Evolutionary conservation across 331 rosid genomes (phyloP), one percentile per base, ranked within the genome.

Genomic region (Malus hybrid): DNA sequence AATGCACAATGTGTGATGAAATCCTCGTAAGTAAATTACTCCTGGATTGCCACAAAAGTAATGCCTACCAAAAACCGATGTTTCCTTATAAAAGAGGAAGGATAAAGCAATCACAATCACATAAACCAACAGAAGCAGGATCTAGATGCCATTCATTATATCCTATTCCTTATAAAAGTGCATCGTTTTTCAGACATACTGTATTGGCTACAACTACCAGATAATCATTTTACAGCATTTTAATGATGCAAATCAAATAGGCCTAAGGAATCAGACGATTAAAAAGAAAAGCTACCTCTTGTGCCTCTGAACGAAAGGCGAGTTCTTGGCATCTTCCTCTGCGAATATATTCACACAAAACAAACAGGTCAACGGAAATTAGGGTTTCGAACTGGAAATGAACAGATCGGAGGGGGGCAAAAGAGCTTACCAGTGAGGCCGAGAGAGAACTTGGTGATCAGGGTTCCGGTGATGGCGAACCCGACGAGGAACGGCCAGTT

Each of bases 261-360:
- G 15, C 29, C 10, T 36, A 66, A 66, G 2, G 14, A n/a, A 81
- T 4, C 73, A 72, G 73, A 7, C 29, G 72, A 22, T 22, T 42
- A 39, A 24, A 46, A 46, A 36, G 24, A 55, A 62, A 62, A 18
- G 20, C 48, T 59, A 92, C 99, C 82, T 88, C 76, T 82, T 90
- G 82, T 90, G 97, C 82, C 76, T 80, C 88, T 94, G 88, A 68
- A 86, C 92, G 72, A 90, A 94, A 36, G 86, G 78, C 0, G 97
- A 94, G 14, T 90, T 86, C 84, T 88, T 90, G 54, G 91, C 96
- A 32, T 90, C 99, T 84, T 94, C 99, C 90, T 94, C 99, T 94
- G 85, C 72, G 29, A 67, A 70, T 5, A 59, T 10, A 16, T 9
- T 29, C 42, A 28, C 22, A 8, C 13, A 63, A 20, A 70, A 1